Evolutionary conservation across 2,329 filamentous ascomycete genomes (phyloP), one percentile per base, ranked within the genome.

Genomic region (Scytalidium lignicola): DNA sequence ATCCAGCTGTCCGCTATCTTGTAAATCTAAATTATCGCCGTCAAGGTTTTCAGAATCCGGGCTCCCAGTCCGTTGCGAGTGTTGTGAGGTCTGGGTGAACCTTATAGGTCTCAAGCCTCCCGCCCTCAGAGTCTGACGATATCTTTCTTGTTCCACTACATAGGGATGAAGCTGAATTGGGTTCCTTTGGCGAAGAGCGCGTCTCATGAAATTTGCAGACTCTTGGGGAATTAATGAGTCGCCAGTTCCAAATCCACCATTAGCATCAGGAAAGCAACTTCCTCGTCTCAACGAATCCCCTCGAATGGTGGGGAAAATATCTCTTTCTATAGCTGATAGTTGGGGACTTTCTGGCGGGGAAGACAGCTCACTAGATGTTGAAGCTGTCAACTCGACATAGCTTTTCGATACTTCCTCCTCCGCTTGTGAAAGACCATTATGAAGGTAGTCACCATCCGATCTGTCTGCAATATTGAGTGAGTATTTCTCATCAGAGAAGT

Each of bases 401-500:
- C 64, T 67, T 37, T 51, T 64, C 2, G 68, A 69, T 54, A 69
- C 65, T 20, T 67, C 67, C 29, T 72, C 69, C 10, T 59, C 54
- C 13, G 41, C 37, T 28, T 41, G 44, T 13, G 32, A 9, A 37
- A 37, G 8, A 7, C 6, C 15, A n/a, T 37, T 17, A 8, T 13
- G 8, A 17, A n/a, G 15, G 8, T 37, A 37, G 8, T 37, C 32
- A 15, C 15, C 32, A 13, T 17, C n/a, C 15, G 32, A 17, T 17
- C 15, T 10, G 10, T 26, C 23, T 26, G 23, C 23, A 26, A 26
- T 5, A 10, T 10, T 26, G 10, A 10, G 10, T 5, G 10, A 26
- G 6, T 10, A 10, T 26, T 6, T 26, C 6, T 37, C 15, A 37
- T 37, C 15, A 13, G 32, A 4, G 10, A 26, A 6, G 23, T 15